Evolutionary conservation across 106 monocot genomes (phyloP).

Genomic region (Alisma plantagoaquatica): DNA sequence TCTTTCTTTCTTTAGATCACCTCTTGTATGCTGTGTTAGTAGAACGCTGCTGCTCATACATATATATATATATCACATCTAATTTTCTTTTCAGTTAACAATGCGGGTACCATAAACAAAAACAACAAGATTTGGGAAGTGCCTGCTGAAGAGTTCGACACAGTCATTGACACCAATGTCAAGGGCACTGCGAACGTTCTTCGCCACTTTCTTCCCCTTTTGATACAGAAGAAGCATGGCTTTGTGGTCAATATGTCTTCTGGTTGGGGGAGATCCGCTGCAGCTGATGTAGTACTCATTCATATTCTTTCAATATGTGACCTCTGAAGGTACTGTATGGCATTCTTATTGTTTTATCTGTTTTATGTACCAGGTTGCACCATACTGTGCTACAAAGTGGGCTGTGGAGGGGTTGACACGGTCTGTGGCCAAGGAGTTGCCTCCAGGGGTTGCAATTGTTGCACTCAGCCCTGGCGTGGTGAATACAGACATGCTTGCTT

Average conservation of each 20-base stretch:
- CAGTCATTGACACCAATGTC: slow-evolving; percentile 82
- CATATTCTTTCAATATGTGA: not conserved
- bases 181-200: slow-evolving; percentile 80
- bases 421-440: slow-evolving; percentile 87
- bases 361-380: slow-evolving; percentile 51
- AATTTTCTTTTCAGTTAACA: slow-evolving; percentile 56
- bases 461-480: slow-evolving; percentile 88
- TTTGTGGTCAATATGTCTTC: slow-evolving; percentile 82
- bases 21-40: too few species aligned
- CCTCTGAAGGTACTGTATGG: not conserved
- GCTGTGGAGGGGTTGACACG: slow-evolving; percentile 81
- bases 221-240: slow-evolving; percentile 83
- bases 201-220: slow-evolving; percentile 80
- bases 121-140: slow-evolving; percentile 92
- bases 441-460: slow-evolving; percentile 72
- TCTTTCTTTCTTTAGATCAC: too few species aligned
- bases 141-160: slow-evolving; percentile 89
- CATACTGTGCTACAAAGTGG: slow-evolving; percentile 97
- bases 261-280: slow-evolving; percentile 88
- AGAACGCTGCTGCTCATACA: too few species aligned
- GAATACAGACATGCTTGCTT: slow-evolving; percentile 86
- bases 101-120: slow-evolving; percentile 89
- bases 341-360: not conserved
- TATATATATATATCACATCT: too few species aligned
- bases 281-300: slow-evolving; percentile 55